Evolutionary conservation across 2,329 filamentous ascomycete species (phyloP).

Genomic region (Cladophialophora yegresii): DNA sequence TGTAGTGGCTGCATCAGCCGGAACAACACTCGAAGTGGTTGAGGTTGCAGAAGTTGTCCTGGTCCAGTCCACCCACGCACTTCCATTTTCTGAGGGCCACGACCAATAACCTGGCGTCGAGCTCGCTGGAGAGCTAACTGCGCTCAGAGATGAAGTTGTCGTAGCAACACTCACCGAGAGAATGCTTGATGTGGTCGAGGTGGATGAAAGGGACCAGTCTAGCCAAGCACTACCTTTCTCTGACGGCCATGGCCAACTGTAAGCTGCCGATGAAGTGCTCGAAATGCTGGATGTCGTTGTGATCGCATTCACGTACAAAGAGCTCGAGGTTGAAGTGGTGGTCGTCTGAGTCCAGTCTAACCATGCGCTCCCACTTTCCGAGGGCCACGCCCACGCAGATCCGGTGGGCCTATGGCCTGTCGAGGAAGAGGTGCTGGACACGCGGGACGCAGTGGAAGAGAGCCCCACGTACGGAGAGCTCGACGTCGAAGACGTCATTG

Average conservation of each 20-base stretch:
- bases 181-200: background rate
- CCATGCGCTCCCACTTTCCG: background rate
- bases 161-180: background rate
- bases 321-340: slow-evolving; percentile 9
- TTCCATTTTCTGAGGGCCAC: slow-evolving; percentile 7
- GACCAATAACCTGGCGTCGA: background rate
- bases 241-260: background rate
- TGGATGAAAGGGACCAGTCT: slow-evolving; percentile 4
- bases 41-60: background rate
- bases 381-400: background rate
- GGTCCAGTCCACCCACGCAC: slow-evolving; percentile 11
- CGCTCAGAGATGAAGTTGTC: background rate
- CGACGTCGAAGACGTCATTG: slow-evolving; percentile 3
- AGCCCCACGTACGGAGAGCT: slow-evolving; percentile 6
- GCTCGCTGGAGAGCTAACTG: background rate
- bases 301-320: slow-evolving; percentile 1
- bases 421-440: background rate
- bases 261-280: background rate
- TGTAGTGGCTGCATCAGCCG: slow-evolving; percentile 1
- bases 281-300: slow-evolving; percentile 8
- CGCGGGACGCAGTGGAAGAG: background rate
- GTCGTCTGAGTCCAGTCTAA: slow-evolving; percentile 8
- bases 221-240: slow-evolving; percentile 8
- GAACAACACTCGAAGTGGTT: background rate
- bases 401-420: slow-evolving; percentile 2